phyloP scores from a whole-genome alignment of 2,329 filamentous ascomycete species.

The Aspergillus ochraceoroseus region DNA sequence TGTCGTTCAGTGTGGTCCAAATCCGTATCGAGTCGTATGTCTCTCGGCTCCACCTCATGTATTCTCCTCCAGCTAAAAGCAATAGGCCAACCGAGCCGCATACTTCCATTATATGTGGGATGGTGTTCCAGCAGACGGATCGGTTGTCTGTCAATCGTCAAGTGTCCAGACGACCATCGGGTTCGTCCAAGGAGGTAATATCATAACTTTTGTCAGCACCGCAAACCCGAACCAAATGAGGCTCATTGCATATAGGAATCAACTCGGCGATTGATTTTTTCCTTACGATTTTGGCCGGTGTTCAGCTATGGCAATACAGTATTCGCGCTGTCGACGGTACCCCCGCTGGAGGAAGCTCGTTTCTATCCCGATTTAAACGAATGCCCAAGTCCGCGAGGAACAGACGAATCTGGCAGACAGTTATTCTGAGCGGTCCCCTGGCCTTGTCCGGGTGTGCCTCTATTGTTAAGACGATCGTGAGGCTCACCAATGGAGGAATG shows the following conservation, averaged over 20 bases:
- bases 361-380: constrained; percentile 29
- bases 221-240: constrained; percentile 14
- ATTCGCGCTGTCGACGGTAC: constrained; percentile 27
- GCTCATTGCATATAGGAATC: no score
- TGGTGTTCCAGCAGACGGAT: constrained; percentile 31
- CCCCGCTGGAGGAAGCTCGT: constrained; percentile 18
- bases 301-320: constrained; percentile 38
- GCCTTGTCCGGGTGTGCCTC: constrained; percentile 36
- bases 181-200: constrained; percentile 35
- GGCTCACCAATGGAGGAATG: constrained; percentile 5
- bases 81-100: constrained; percentile 26
- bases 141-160: constrained; percentile 34
- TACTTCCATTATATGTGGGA: constrained; percentile 42
- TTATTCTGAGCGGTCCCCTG: constrained; percentile 32
- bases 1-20: constrained; percentile 35
- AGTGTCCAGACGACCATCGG: constrained; percentile 33
- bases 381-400: constrained; percentile 29
- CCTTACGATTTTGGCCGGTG: constrained; percentile 29
- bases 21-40: constrained; percentile 28
- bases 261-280: constrained; percentile 35
- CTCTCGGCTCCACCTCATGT: background rate
- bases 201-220: background rate
- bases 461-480: constrained; percentile 37
- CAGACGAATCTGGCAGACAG: constrained; percentile 36
- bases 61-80: background rate